Evolutionary conservation across 805 yeast genomes (phyloP).

Genomic region (Candida vaughaniae): DNA sequence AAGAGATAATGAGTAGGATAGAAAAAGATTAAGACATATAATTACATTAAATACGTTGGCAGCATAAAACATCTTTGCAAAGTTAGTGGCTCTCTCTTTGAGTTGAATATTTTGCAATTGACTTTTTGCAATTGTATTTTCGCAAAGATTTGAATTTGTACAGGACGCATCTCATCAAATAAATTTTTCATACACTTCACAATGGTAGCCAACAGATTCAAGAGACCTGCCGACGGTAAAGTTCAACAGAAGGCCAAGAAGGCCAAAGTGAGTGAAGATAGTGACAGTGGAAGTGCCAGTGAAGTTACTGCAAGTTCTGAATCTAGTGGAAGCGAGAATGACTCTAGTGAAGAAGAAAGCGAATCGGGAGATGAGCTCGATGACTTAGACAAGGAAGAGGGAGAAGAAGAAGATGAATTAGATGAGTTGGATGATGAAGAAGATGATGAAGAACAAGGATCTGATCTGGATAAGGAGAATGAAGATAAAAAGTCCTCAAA

Average conservation of each 20-base stretch:
- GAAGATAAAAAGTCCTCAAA: constrained; percentile 50
- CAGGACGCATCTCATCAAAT: no score
- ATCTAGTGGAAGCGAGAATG: constrained; percentile 23
- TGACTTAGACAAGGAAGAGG: constrained; percentile 21
- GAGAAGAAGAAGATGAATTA: constrained; percentile 26
- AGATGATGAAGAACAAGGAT: constrained; percentile 14
- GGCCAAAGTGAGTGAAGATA: constrained; percentile 22
- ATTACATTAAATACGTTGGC: no score
- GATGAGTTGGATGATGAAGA: constrained; percentile 27
- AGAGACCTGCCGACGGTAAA: constrained; percentile 24
- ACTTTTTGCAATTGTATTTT: no score
- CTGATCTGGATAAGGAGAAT: constrained; percentile 16
- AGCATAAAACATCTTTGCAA: no score
- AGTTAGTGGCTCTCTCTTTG: no score
- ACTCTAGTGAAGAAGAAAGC: constrained; percentile 2
- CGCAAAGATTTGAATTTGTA: no score
- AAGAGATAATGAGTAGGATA: no score
- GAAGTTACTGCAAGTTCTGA: constrained; percentile 23
- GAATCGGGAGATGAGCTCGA: constrained; percentile 3
- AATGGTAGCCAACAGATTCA: constrained; percentile 17
- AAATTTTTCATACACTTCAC: not conserved
- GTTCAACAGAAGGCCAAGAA: constrained; percentile 19
- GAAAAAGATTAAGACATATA: no score
- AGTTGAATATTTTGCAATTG: no score
- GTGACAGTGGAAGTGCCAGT: constrained; percentile 6